phyloP scores from a whole-genome alignment of 1,284 basidiomycete genomes.

The Trametes versicolor region DNA sequence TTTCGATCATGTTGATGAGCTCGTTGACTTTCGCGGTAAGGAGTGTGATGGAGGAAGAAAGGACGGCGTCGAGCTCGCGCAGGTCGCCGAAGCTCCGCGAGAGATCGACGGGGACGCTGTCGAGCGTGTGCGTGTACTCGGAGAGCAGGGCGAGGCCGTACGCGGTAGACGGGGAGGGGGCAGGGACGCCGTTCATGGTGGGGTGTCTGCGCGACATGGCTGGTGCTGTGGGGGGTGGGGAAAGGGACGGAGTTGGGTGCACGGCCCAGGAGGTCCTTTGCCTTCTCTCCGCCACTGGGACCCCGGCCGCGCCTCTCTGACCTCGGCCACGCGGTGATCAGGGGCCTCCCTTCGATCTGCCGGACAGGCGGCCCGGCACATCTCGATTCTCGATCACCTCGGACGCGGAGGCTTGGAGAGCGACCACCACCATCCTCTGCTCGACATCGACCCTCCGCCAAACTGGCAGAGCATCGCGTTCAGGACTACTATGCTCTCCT shows the following conservation, averaged over 20 bases:
- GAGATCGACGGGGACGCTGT: slow-evolving; percentile 93
- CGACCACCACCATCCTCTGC: slow-evolving; percentile 14
- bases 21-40: slow-evolving; percentile 82
- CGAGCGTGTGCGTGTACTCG: slow-evolving; percentile 92
- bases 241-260: neutral
- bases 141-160: slow-evolving; percentile 75
- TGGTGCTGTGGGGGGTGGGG: neutral
- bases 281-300: slow-evolving; percentile 6
- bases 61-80: slow-evolving; percentile 96
- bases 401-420: slow-evolving; percentile 6
- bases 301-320: neutral
- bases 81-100: slow-evolving; percentile 96
- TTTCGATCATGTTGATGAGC: slow-evolving; percentile 83
- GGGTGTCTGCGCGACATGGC: slow-evolving; percentile 15
- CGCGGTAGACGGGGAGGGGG: slow-evolving; percentile 50
- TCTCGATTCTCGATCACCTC: slow-evolving; percentile 1
- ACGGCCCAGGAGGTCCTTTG: neutral
- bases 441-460: slow-evolving; percentile 18
- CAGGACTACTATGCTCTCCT: slow-evolving; percentile 49
- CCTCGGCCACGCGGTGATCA: neutral
- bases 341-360: neutral
- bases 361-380: slow-evolving; percentile 7
- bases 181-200: slow-evolving; percentile 28
- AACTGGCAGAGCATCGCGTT: slow-evolving; percentile 27
- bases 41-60: slow-evolving; percentile 85